Base-by-base conservation (phyloP, 805 yeast species). In the Starmerella powellii region DNA sequence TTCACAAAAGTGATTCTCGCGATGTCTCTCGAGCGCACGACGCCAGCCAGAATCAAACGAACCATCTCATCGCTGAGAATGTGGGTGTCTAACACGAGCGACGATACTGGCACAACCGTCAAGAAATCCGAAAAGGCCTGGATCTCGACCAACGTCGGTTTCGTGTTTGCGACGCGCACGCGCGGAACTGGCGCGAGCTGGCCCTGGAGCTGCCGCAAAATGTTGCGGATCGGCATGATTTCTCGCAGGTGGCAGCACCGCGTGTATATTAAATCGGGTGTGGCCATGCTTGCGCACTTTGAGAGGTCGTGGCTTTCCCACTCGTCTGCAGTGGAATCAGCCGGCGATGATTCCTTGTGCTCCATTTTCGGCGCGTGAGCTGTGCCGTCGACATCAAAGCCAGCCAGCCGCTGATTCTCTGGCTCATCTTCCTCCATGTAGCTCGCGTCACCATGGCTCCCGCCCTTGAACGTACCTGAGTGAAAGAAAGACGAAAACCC, bases 231-330 rank as follows among this genome's bases (percentile, higher is more conserved):
- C 2, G 97, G 96, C 47, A 87, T 60, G 44, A 87, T 87, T 55
- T 87, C 96, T 42, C 96, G 68, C 45, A 87, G 65, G 60, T 87
- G 96, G 58, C 96, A 87, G 60, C 96, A 88, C 50, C 96, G 67
- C 1, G 95, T 84, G 61, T 87, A 87, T 55, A 88, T 68, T 35
- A 76, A 71, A 53, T 84, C 43, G 12, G 43, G 43, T 3, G 32
- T 13, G 21, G 38, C 30, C 34, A 20, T 15, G 13, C 34, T 29
- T 17, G 6, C 18, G 18, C 28, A 6, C 32, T 6, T 4, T 11
- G 21, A 6, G 5, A 23, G 24, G 19, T 31, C 34, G 11, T 15
- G 24, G 18, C 10, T 33, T 11, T 33, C 62, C 16, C 54, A 55
- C 28, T 54, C 52, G n/a, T 51, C 57, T 23, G 50, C 57, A 24